These are phyloP conservation scores for Funneliformis mosseae DNA, from an alignment of 192 early-diverging fungal species.

Conservation along the genomic window DNA sequence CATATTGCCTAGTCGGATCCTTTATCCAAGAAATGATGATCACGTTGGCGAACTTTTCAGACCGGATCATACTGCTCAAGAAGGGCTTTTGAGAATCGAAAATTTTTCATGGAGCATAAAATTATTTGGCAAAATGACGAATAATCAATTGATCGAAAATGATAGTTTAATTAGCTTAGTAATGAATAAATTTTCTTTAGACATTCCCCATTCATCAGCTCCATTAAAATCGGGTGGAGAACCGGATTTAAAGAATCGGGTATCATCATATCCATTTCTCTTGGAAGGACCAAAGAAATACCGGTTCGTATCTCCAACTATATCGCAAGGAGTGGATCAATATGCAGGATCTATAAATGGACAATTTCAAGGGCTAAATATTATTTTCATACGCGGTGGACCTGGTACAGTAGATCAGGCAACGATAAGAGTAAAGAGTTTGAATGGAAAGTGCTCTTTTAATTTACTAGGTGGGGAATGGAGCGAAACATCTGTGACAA, in stretches of 20 bases:
- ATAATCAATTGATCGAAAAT: conserved; percentile 47
- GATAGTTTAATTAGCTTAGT: conserved; percentile 52
- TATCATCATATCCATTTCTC: conserved; percentile 6
- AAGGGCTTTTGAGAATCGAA: conserved; percentile 45
- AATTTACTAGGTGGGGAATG: conserved; percentile 31
- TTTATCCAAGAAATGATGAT: conserved; percentile 56
- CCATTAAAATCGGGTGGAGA: conserved; percentile 23
- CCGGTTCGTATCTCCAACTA: background rate
- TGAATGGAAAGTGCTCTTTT: conserved; percentile 34
- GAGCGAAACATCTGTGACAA: conserved; percentile 28
- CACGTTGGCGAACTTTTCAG: conserved; percentile 47
- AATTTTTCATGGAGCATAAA: conserved; percentile 51
- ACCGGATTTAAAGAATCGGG: conserved; percentile 32
- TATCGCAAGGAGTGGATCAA: background rate
- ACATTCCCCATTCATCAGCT: conserved; percentile 42
- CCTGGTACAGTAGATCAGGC: conserved; percentile 30
- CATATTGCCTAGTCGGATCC: conserved; percentile 48
- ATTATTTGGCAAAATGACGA: conserved; percentile 62
- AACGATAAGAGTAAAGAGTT: conserved; percentile 25
- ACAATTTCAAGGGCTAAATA: conserved; percentile 51
- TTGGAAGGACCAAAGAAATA: conserved; percentile 27
- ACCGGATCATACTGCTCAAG: conserved; percentile 40
- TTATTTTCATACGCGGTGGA: conserved; percentile 52
- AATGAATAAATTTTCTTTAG: conserved; percentile 52
- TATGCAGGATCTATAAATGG: conserved; percentile 18